Evolutionary conservation across 495 filamentous ascomycete genomes (phyloP).

Genomic region (Penicillium fimorum): DNA sequence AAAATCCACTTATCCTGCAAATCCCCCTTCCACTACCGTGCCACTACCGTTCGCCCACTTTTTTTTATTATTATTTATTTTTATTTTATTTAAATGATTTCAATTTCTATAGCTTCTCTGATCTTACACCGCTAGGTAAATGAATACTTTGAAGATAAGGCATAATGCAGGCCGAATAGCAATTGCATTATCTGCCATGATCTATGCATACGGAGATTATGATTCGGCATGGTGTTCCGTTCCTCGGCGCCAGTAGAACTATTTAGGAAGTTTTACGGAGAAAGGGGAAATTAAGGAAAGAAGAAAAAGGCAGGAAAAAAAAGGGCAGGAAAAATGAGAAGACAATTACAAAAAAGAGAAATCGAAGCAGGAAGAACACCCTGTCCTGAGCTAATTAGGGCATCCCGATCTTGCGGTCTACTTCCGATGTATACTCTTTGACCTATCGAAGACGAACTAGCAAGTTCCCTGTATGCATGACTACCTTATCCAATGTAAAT

Average conservation of each 20-base stretch:
- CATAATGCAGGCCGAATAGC: constrained; percentile 20
- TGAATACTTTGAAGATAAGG: constrained; percentile 16
- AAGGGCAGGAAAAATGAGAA: neutral
- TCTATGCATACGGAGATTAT: constrained; percentile 17
- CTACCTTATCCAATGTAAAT: constrained; percentile 1
- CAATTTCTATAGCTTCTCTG: constrained; percentile 3
- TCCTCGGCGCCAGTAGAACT: neutral
- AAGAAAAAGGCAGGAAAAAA: neutral
- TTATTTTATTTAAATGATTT: too few relatives aligned
- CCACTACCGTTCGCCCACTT: neutral
- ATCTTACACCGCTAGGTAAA: constrained; percentile 2
- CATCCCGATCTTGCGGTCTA: constrained; percentile 8
- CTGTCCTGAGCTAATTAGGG: neutral
- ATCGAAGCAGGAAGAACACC: neutral
- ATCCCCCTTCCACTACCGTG: neutral
- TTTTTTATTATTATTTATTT: neutral
- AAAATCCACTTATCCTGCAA: neutral
- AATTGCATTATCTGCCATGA: constrained; percentile 32
- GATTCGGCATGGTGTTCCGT: neutral
- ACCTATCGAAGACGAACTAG: neutral
- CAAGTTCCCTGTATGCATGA: neutral
- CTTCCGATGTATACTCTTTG: neutral
- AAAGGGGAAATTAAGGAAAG: neutral
- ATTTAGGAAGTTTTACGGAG: constrained; percentile 1
- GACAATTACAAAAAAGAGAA: neutral